These are phyloP conservation scores for Aspergillus sp. DNA, from an alignment of 2,329 filamentous ascomycete genomes.

Conservation along the genomic window DNA sequence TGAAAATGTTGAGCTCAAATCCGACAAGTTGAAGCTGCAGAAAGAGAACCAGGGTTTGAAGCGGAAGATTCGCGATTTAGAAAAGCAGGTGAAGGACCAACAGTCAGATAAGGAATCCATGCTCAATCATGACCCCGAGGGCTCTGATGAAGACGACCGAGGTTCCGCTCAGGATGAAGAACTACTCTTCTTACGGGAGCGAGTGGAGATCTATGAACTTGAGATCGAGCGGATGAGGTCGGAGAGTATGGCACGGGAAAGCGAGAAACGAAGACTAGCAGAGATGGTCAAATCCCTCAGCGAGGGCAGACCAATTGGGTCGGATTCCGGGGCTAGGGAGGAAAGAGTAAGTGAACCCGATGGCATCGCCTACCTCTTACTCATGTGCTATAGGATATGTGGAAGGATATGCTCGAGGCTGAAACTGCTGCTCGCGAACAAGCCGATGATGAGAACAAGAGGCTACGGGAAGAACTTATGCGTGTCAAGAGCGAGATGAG, in stretches of 20 bases:
- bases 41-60: conserved; percentile 87
- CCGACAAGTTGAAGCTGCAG: conserved; percentile 82
- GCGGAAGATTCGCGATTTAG: conserved; percentile 80
- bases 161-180: conserved; percentile 74
- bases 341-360: conserved; percentile 46
- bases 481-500: conserved; percentile 60
- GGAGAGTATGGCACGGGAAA: conserved; percentile 77
- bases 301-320: conserved; percentile 54
- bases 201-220: conserved; percentile 79
- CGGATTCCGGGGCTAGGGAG: conserved; percentile 54
- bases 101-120: conserved; percentile 51
- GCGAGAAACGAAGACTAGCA: conserved; percentile 83
- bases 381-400: conserved; percentile 67
- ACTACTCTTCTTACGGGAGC: conserved; percentile 79
- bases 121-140: conserved; percentile 46
- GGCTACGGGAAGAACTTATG: conserved; percentile 81
- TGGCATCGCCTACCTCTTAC: neutral
- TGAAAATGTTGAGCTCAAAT: conserved; percentile 94
- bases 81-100: conserved; percentile 72
- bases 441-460: conserved; percentile 84
- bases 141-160: conserved; percentile 53
- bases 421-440: conserved; percentile 89
- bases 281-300: conserved; percentile 74
- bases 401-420: conserved; percentile 91
- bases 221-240: conserved; percentile 82